A percentile compares a stretch with the other conserved stretches of the same genome.
Conservation (phyloP, 306 rosid species). For the Vicia villosa region DNA sequence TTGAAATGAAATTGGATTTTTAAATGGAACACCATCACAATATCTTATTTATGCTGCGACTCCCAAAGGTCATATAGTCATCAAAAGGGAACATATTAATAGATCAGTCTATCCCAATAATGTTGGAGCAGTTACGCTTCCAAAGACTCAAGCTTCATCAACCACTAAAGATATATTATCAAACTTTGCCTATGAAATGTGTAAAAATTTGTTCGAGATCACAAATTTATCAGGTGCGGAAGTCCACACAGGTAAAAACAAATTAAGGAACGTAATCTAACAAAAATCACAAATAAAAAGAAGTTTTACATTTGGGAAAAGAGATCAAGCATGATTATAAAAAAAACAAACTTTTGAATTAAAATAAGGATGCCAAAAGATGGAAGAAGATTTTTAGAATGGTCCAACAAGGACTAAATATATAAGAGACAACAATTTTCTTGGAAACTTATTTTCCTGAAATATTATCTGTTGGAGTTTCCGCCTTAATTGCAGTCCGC, state of each 20-base stretch:
- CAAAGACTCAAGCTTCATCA: conserved; percentile 1
- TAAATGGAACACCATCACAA: conserved; percentile 19
- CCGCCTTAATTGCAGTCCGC: too few relatives aligned
- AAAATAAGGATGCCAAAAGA: conserved; percentile 22
- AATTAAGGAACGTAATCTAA: conserved; percentile 2
- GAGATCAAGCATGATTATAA: conserved; percentile 7
- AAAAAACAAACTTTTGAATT: conserved; percentile 16
- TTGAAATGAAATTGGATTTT: conserved; percentile 23
- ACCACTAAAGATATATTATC: conserved; percentile 14
- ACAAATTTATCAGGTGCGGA: neutral
- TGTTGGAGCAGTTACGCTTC: conserved; percentile 19
- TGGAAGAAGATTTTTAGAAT: conserved; percentile 15
- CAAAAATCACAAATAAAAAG: conserved; percentile 17
- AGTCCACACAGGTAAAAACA: neutral
- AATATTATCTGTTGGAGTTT: too few relatives aligned
- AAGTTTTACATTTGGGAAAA: neutral
- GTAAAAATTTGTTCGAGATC: conserved; percentile 5
- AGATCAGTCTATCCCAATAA: conserved; percentile 11
- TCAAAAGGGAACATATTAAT: conserved; percentile 3
- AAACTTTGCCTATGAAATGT: conserved; percentile 19
- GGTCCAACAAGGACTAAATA: conserved; percentile 15
- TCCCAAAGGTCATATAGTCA: conserved; percentile 22
- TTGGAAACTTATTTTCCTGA: conserved; percentile 22
- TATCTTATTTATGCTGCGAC: neutral
- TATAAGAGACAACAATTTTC: neutral